Conservation (phyloP, 2,329 filamentous ascomycete species). For the Cadophora sp. region DNA sequence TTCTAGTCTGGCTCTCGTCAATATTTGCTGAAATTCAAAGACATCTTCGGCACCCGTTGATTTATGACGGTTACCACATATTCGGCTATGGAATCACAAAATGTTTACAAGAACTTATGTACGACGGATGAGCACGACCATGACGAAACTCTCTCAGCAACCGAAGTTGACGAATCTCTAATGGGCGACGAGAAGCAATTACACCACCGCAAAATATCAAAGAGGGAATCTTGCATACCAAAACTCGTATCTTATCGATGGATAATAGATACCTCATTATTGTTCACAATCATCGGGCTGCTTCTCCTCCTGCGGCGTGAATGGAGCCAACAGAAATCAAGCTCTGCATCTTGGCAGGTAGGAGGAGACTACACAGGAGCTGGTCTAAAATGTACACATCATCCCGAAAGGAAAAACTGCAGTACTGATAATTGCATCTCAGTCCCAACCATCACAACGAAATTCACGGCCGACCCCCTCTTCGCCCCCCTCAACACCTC, state of each 20-base stretch:
- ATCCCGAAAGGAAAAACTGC: too few relatives aligned
- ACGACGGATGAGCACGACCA: not conserved
- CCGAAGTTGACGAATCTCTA: constrained; percentile 12
- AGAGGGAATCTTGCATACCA: not conserved
- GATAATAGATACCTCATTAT: constrained; percentile 5
- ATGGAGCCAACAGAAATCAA: not conserved
- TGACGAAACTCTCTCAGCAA: constrained; percentile 2
- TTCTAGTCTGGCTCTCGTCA: not conserved
- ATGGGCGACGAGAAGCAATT: constrained; percentile 7
- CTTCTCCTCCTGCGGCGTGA: constrained; percentile 5
- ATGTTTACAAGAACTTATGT: not conserved
- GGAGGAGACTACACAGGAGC: constrained; percentile 14
- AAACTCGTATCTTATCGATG: not conserved
- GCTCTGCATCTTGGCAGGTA: not conserved
- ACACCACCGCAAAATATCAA: not conserved
- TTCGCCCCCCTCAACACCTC: constrained; percentile 1
- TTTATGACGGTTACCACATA: not conserved
- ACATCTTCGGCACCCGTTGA: not conserved
- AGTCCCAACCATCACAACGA: not conserved
- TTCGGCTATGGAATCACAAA: not conserved
- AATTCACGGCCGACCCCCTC: not conserved
- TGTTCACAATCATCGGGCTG: not conserved
- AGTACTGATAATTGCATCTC: not conserved
- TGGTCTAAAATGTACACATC: not conserved
- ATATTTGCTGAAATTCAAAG: not conserved